Conservation (phyloP, 257 asterid genomes). For the Solanum bulbocastanum region DNA sequence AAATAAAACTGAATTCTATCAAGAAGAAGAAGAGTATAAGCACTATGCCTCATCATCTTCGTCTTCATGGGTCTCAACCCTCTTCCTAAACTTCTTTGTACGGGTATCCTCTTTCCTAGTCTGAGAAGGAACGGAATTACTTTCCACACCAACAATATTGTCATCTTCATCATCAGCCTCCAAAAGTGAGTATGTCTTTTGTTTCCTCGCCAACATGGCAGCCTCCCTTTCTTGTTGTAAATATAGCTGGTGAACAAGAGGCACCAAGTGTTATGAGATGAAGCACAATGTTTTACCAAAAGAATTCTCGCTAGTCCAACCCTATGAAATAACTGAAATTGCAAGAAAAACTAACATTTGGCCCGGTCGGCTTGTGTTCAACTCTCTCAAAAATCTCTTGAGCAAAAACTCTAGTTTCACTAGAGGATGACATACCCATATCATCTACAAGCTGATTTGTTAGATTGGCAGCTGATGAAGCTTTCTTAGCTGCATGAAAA, state of each 20-base stretch:
- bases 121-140: slow-evolving; percentile 17
- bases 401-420: slow-evolving; percentile 52
- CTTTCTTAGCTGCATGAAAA: slow-evolving; percentile 57
- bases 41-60: slow-evolving; percentile 63
- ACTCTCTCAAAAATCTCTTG: slow-evolving; percentile 63
- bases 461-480: slow-evolving; percentile 77
- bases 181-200: slow-evolving; percentile 55
- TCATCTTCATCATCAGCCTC: slow-evolving; percentile 65
- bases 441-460: slow-evolving; percentile 45
- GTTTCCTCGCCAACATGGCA: slow-evolving; percentile 52
- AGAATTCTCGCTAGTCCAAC: background rate
- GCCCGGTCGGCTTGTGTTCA: slow-evolving; percentile 66
- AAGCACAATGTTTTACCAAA: background rate
- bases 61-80: slow-evolving; percentile 57
- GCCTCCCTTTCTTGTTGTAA: slow-evolving; percentile 72
- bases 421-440: slow-evolving; percentile 53
- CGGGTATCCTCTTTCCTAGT: slow-evolving; percentile 43
- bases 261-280: background rate
- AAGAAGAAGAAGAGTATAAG: slow-evolving; percentile 15
- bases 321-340: background rate
- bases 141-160: background rate
- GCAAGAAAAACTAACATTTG: slow-evolving; percentile 42
- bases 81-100: slow-evolving; percentile 67
- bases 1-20: slow-evolving; percentile 15
- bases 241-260: slow-evolving; percentile 34